Evolutionary conservation across 352 stramenopile genomes (phyloP), one percentile per base, ranked within the genome.

Genomic region (Phytophthora idaei): DNA sequence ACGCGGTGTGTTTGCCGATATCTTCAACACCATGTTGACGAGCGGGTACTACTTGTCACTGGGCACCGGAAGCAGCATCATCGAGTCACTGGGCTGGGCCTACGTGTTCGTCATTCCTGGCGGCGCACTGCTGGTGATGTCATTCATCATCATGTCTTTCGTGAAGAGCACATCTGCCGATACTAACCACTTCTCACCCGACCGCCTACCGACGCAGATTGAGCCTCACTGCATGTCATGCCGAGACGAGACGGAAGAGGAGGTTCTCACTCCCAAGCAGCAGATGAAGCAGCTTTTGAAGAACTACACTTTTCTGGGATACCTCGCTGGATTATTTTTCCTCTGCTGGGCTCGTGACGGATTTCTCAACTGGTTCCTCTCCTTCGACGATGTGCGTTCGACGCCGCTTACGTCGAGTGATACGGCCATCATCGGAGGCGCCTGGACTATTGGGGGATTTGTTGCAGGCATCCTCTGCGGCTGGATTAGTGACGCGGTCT

Each of bases 11-110:
- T 93, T 93, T 62, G 71, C 85, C 0, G 85, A 82, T 3, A 75
- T 93, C 1, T 93, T 90, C 73, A 93, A 93, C 73, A 81, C 87
- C 63, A 89, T 90, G 74, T 75, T 93, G 45, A 90, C 78, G 14
- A 91, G 77, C 34, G 85, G 85, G 12, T 93, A 90, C 68, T 93
- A 86, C 54, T 53, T 93, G 14, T 90, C 85, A 25, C 61, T 93
- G 14, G 85, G 85, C 9, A 80, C 82, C 0, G 82, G 82, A 15
- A 81, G 77, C 65, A 83, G 53, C 29, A 91, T 91, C 49, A 87
- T 91, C 28, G 71, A 83, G 45, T 78, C 63, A 4, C 45, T 93
- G 29, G 85, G 85, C 2, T 91, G 80, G 85, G 62, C 83, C 21
- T 93, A 83, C 49, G 77, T 93, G 32, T 91, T 93, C 49, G 46